Conservation (phyloP, 352 stramenopile genomes). For the Phytophthora boehmeriae region DNA sequence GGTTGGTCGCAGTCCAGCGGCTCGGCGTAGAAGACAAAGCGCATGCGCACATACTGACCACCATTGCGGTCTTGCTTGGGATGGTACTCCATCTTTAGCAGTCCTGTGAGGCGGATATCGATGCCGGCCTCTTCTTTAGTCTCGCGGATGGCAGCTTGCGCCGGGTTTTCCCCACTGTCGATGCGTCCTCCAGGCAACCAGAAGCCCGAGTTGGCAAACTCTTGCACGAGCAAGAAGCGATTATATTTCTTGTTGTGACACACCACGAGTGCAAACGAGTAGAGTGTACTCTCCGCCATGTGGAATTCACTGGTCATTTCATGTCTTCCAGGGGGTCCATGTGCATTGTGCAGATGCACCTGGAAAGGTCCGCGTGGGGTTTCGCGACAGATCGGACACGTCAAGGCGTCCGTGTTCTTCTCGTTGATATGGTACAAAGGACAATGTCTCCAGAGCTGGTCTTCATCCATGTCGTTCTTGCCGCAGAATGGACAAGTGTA, state of each 20-base stretch:
- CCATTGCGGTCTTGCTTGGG: constrained; percentile 76
- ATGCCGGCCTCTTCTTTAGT: constrained; percentile 89
- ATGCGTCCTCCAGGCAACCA: constrained; percentile 83
- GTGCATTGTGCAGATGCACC: constrained; percentile 86
- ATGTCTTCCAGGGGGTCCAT: constrained; percentile 73
- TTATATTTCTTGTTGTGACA: constrained; percentile 86
- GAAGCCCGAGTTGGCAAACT: constrained; percentile 87
- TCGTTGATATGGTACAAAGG: constrained; percentile 90
- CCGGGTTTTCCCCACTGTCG: constrained; percentile 79
- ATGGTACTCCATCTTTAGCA: constrained; percentile 88
- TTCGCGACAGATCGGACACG: constrained; percentile 79
- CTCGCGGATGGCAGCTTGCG: constrained; percentile 78
- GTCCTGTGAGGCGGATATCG: constrained; percentile 75
- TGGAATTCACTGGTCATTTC: constrained; percentile 87
- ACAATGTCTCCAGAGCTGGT: constrained; percentile 85
- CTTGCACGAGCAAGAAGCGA: constrained; percentile 84
- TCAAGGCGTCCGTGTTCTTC: constrained; percentile 70
- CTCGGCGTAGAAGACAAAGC: constrained; percentile 86
- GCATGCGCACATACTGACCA: constrained; percentile 84
- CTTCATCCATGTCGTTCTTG: constrained; percentile 74
- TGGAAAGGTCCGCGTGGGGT: constrained; percentile 74
- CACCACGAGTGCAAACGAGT: constrained; percentile 87
- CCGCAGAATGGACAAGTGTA: constrained; percentile 81
- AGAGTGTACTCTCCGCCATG: constrained; percentile 74
- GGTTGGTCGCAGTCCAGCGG: constrained; percentile 77